Percentiles rank a stretch among this genome's conserved stretches.
These are phyloP conservation scores for Digitaria exilis DNA, from an alignment of 202 grass and related monocot species.

Conservation along the genomic window DNA sequence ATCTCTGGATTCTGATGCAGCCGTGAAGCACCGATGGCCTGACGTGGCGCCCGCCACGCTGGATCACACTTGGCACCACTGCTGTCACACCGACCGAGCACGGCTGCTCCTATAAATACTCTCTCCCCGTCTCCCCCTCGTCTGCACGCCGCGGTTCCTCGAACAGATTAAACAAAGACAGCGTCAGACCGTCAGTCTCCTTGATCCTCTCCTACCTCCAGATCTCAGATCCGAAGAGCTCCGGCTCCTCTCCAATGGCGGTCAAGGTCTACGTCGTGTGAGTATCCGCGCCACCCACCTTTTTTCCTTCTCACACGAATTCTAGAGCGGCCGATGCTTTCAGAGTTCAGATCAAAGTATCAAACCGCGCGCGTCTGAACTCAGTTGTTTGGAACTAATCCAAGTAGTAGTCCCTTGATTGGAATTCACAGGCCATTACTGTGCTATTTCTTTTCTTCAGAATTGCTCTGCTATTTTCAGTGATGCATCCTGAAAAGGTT, in stretches of 20 bases:
- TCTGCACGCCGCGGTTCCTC: neutral
- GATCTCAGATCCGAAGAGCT: slow-evolving; percentile 50
- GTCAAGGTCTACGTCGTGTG: slow-evolving; percentile 96
- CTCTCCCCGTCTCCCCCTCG: neutral
- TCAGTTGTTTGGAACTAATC: neutral
- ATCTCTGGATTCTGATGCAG: neutral
- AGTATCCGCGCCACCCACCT: slow-evolving; percentile 26
- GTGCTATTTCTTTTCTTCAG: too few relatives aligned
- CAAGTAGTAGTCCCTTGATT: neutral
- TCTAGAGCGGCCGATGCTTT: neutral
- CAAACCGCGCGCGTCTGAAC: neutral
- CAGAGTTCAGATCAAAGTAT: neutral
- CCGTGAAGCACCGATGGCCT: neutral
- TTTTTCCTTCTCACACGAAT: neutral
- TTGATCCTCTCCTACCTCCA: neutral
- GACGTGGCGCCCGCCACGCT: neutral
- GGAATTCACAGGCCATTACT: neutral
- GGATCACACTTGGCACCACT: neutral
- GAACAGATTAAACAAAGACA: slow-evolving; percentile 45
- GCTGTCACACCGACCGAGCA: neutral
- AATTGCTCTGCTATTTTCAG: neutral
- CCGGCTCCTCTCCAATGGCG: slow-evolving; percentile 52
- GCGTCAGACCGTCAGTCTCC: neutral
- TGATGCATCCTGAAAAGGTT: neutral
- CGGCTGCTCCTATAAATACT: slow-evolving; percentile 40